phyloP scores from a whole-genome alignment of 768 basidiomycete species.

The Tulasnella sp. region DNA sequence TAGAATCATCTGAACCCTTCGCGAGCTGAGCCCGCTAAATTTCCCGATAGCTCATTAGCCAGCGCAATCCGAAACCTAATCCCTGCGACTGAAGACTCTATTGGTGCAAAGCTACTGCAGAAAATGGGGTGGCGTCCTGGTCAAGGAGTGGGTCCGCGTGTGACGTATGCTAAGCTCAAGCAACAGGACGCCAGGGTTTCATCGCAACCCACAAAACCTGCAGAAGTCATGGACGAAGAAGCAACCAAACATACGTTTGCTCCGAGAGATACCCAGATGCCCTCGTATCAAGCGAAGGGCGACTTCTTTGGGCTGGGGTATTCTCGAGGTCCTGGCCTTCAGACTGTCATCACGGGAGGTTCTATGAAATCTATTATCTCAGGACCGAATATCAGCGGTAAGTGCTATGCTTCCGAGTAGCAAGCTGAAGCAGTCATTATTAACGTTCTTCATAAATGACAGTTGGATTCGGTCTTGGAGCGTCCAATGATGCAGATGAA shows the following conservation, averaged over 20 bases:
- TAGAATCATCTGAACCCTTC: neutral
- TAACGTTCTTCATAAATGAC: neutral
- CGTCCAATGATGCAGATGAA: slow-evolving; percentile 87
- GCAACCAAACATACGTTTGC: slow-evolving; percentile 81
- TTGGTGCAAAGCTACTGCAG: slow-evolving; percentile 75
- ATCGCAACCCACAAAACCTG: slow-evolving; percentile 25
- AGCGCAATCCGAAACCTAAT: slow-evolving; percentile 57
- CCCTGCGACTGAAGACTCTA: slow-evolving; percentile 65
- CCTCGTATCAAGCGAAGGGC: slow-evolving; percentile 56
- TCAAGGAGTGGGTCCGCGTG: slow-evolving; percentile 85
- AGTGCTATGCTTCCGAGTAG: neutral
- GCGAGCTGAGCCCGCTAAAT: no score
- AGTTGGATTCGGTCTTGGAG: slow-evolving; percentile 86
- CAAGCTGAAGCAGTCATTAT: neutral
- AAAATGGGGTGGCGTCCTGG: slow-evolving; percentile 95
- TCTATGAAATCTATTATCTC: neutral
- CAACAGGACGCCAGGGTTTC: slow-evolving; percentile 45
- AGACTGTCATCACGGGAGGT: neutral
- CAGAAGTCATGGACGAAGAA: slow-evolving; percentile 55
- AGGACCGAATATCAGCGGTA: slow-evolving; percentile 21
- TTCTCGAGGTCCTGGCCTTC: slow-evolving; percentile 42
- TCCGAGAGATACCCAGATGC: slow-evolving; percentile 61
- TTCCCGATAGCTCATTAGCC: slow-evolving; percentile 47
- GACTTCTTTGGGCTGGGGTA: slow-evolving; percentile 78
- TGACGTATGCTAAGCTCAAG: slow-evolving; percentile 64